Base-by-base conservation (phyloP, 441 rosid species). In the Mallotus japonicus region DNA sequence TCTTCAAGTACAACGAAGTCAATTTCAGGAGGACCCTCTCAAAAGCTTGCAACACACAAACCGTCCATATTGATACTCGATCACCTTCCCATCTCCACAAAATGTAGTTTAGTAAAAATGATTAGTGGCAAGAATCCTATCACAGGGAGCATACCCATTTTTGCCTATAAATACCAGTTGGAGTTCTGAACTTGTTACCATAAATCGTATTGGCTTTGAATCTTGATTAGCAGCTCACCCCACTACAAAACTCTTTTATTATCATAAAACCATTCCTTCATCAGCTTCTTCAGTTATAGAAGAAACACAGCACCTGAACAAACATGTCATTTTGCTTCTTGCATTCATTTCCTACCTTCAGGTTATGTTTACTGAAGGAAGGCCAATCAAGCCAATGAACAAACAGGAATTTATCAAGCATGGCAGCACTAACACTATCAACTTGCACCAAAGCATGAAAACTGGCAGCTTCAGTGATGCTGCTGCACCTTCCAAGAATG, bases 81-180 rank as follows among this genome's bases (percentile, higher is more conserved):
- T n/a, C 8, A 67, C 16, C 20, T n/a, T 54, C 60, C 5, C 32
- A 4, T 54, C 61, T 69, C 73, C 75, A 60, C 77, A 4, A 60
- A 60, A 62, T 40, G 15, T 62, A 34, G 22, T 60, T 53, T 51
- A 63, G n/a, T 68, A 47, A 60, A 20, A 71, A 4, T 59, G 32
- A 22, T 57, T 28, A 28, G 5, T 1, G 60, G 19, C 15, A 14
- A 32, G 14, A 32, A 22, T 50, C 12, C 57, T 55, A 19, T 20
- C 19, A 55, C 6, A n/a, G 14, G 14, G 17, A 62, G 9, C 54
- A 3, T 19, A 6, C 44, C 44, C 1, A 55, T 40, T 32, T 49
- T 22, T 50, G 57, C 68, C 75, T 75, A 79, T 82, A 82, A 79
- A 79, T 82, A 79, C 77, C 80, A 12, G 22, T 37, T 46, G 17